phyloP scores from a whole-genome alignment of 1,284 basidiomycete genomes.

The Marasmius sp. region DNA sequence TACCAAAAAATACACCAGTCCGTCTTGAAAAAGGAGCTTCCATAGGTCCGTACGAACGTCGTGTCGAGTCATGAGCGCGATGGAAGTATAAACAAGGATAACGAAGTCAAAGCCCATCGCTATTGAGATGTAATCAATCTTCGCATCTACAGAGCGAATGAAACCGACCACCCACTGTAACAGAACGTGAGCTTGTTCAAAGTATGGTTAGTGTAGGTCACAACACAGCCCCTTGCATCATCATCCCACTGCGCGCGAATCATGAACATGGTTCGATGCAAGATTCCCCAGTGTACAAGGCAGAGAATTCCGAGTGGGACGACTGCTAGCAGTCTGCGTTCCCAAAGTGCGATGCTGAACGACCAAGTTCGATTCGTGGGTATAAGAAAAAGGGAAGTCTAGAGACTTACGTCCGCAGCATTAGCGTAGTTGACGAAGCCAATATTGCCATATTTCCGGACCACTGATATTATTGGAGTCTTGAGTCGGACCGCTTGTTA shows the following conservation, averaged over 20 bases:
- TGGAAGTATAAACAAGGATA: constrained; percentile 54
- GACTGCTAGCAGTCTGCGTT: constrained; percentile 50
- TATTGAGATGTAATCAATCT: constrained; percentile 20
- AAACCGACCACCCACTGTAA: constrained; percentile 49
- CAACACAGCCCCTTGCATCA: constrained; percentile 39
- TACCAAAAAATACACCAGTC: constrained; percentile 64
- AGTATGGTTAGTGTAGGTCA: constrained; percentile 51
- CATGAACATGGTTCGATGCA: constrained; percentile 70
- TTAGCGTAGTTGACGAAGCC: constrained; percentile 63
- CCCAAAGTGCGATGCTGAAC: constrained; percentile 67
- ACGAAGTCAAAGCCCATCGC: constrained; percentile 69
- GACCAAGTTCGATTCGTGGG: constrained; percentile 1
- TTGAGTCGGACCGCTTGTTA: background rate
- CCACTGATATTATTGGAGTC: constrained; percentile 35
- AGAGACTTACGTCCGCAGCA: constrained; percentile 61
- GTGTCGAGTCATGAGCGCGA: constrained; percentile 50
- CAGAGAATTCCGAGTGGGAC: constrained; percentile 52
- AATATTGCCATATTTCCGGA: constrained; percentile 66
- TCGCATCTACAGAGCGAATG: background rate
- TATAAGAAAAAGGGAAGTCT: background rate
- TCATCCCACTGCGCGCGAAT: constrained; percentile 55
- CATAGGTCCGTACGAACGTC: constrained; percentile 54
- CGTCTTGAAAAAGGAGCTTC: constrained; percentile 68
- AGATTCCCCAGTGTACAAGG: constrained; percentile 62
- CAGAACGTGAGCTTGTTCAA: constrained; percentile 66